phyloP scores from a whole-genome alignment of 345 rosid species.

The Populus alba region DNA sequence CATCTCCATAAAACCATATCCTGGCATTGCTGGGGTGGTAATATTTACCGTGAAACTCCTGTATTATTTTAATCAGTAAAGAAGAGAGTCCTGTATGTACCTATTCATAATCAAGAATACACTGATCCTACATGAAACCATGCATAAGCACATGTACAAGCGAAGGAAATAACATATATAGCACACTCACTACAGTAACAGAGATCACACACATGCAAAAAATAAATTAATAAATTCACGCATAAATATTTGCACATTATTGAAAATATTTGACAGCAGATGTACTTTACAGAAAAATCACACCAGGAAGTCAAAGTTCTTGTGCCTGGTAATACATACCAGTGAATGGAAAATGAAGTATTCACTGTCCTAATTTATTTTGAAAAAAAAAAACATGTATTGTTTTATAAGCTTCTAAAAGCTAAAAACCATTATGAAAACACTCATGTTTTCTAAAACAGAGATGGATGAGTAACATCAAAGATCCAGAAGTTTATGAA shows the following conservation, averaged over 20 bases:
- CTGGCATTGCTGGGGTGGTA: constrained; percentile 96
- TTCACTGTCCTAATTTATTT: background rate
- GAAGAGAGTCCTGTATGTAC: constrained; percentile 3
- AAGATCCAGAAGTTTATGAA: background rate
- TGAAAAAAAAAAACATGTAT: background rate
- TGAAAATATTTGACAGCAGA: background rate
- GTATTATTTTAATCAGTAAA: constrained; percentile 19
- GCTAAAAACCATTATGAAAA: background rate
- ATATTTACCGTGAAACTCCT: constrained; percentile 88
- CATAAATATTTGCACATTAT: background rate
- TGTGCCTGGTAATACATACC: background rate
- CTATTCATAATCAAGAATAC: background rate
- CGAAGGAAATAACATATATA: background rate
- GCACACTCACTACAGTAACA: background rate
- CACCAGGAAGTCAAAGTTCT: background rate
- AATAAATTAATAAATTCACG: background rate
- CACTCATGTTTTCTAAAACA: background rate
- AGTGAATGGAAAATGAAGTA: background rate
- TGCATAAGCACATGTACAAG: background rate
- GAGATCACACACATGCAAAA: background rate
- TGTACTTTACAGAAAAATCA: background rate
- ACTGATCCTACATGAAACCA: background rate
- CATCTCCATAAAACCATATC: constrained; percentile 98
- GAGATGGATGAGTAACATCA: background rate
- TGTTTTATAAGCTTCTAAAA: background rate